A percentile compares a stretch with the other conserved stretches of the same genome.
Conservation (phyloP, 2,329 filamentous ascomycete genomes). For the Ceratocystis huliohia region DNA sequence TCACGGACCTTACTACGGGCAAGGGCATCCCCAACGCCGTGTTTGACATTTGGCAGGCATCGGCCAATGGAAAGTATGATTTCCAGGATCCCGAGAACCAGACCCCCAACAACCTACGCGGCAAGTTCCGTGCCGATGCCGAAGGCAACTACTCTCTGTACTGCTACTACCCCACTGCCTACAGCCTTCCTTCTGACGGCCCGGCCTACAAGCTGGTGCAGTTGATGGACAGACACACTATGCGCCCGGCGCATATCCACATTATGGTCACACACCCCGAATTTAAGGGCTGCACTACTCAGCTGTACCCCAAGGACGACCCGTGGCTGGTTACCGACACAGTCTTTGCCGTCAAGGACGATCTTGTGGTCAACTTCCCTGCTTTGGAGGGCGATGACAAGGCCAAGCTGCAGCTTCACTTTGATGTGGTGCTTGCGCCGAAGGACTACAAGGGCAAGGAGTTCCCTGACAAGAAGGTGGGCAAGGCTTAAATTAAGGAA, state of each 20-base stretch:
- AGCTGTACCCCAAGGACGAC: slow-evolving; percentile 60
- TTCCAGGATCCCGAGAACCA: slow-evolving; percentile 63
- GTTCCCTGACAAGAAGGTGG: slow-evolving; percentile 12
- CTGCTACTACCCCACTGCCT: slow-evolving; percentile 62
- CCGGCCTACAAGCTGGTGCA: slow-evolving; percentile 33
- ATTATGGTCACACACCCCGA: slow-evolving; percentile 47
- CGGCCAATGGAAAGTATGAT: slow-evolving; percentile 63
- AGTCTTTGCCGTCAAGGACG: slow-evolving; percentile 40
- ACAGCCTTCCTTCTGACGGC: slow-evolving; percentile 55
- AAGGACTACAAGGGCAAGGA: slow-evolving; percentile 32
- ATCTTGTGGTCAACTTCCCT: slow-evolving; percentile 39
- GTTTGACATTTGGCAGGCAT: slow-evolving; percentile 69
- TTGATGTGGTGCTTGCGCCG: slow-evolving; percentile 34
- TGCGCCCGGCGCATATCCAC: slow-evolving; percentile 40
- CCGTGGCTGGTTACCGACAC: slow-evolving; percentile 45
- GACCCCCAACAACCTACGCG: slow-evolving; percentile 59
- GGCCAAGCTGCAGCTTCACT: slow-evolving; percentile 31
- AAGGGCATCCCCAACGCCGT: slow-evolving; percentile 54
- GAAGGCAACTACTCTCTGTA: slow-evolving; percentile 62
- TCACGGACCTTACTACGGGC: slow-evolving; percentile 52
- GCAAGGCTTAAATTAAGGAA: neutral
- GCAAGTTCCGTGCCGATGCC: slow-evolving; percentile 59
- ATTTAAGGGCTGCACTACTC: slow-evolving; percentile 60
- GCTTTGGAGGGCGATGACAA: slow-evolving; percentile 30
- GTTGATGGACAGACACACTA: slow-evolving; percentile 38